phyloP scores from a whole-genome alignment of 2,329 filamentous ascomycete genomes.

The Xylaria hypoxylon region DNA sequence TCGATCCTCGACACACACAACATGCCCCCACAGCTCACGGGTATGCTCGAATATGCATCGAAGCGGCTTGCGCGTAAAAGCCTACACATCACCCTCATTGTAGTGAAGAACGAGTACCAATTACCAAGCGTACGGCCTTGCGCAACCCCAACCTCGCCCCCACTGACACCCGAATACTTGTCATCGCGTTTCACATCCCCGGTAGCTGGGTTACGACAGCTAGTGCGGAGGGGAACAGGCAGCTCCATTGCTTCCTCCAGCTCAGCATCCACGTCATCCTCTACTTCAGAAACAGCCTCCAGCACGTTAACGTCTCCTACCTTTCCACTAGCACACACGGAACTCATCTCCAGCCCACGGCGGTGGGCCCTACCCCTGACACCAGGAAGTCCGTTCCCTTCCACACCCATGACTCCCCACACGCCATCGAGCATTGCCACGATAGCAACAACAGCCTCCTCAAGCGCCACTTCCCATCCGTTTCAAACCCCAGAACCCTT shows the following conservation, averaged over 20 bases:
- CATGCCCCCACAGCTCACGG: slow-evolving; percentile 65
- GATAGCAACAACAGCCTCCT: slow-evolving; percentile 49
- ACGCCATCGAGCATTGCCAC: slow-evolving; percentile 58
- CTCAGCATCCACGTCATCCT: slow-evolving; percentile 40
- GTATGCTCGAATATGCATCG: slow-evolving; percentile 70
- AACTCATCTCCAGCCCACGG: slow-evolving; percentile 43
- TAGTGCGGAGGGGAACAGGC: slow-evolving; percentile 56
- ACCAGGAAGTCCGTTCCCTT: slow-evolving; percentile 58
- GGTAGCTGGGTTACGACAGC: slow-evolving; percentile 53
- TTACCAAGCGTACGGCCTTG: slow-evolving; percentile 57
- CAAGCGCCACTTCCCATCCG: slow-evolving; percentile 29
- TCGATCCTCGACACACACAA: slow-evolving; percentile 69
- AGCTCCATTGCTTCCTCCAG: slow-evolving; percentile 50
- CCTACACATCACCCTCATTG: slow-evolving; percentile 68
- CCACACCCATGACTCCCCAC: slow-evolving; percentile 61
- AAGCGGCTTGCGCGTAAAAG: slow-evolving; percentile 66
- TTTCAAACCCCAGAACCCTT: slow-evolving; percentile 50
- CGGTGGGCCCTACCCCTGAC: slow-evolving; percentile 50
- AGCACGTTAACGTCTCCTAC: slow-evolving; percentile 40
- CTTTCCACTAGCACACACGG: slow-evolving; percentile 40
- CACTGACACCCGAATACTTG: slow-evolving; percentile 49
- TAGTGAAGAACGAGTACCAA: slow-evolving; percentile 68
- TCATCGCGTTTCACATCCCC: slow-evolving; percentile 50
- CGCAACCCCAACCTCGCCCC: slow-evolving; percentile 49
- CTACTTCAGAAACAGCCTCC: slow-evolving; percentile 36